Conservation (phyloP, 2,329 filamentous ascomycete species). For the Coniochaeta hoffmannii region DNA sequence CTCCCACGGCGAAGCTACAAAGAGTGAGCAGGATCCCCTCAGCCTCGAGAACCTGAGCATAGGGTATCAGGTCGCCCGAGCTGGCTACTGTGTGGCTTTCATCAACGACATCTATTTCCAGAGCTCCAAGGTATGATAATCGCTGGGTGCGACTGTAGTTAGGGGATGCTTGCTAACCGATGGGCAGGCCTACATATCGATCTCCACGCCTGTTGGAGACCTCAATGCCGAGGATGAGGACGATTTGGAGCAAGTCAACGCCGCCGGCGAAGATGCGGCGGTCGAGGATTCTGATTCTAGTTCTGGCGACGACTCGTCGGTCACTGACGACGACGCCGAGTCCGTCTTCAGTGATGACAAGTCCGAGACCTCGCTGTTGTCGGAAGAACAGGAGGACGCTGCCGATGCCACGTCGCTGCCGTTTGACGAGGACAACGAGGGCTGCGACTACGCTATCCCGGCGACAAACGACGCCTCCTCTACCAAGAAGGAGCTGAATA, state of each 20-base stretch:
- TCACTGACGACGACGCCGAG: not conserved
- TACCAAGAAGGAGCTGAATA: not conserved
- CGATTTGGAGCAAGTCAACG: not conserved
- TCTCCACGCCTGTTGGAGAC: not conserved
- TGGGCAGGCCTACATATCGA: not conserved
- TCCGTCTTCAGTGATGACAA: not conserved
- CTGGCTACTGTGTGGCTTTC: constrained; percentile 41
- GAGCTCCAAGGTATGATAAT: constrained; percentile 47
- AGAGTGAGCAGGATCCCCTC: not conserved
- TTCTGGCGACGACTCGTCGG: not conserved
- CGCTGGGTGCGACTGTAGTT: constrained; percentile 22
- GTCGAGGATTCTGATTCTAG: not conserved
- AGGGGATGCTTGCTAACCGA: not conserved
- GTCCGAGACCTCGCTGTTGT: not conserved
- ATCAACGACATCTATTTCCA: constrained; percentile 56
- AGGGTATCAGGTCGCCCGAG: constrained; percentile 46
- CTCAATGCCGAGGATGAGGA: not conserved
- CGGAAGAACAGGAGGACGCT: not conserved
- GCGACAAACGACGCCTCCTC: not conserved
- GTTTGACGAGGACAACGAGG: not conserved
- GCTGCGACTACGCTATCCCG: not conserved
- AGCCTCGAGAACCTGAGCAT: constrained; percentile 27
- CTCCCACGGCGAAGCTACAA: not conserved
- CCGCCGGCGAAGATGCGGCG: not conserved
- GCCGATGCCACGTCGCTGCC: not conserved